Base-by-base conservation (phyloP, 2,329 filamentous ascomycete species). In the Lithohypha guttulata region DNA sequence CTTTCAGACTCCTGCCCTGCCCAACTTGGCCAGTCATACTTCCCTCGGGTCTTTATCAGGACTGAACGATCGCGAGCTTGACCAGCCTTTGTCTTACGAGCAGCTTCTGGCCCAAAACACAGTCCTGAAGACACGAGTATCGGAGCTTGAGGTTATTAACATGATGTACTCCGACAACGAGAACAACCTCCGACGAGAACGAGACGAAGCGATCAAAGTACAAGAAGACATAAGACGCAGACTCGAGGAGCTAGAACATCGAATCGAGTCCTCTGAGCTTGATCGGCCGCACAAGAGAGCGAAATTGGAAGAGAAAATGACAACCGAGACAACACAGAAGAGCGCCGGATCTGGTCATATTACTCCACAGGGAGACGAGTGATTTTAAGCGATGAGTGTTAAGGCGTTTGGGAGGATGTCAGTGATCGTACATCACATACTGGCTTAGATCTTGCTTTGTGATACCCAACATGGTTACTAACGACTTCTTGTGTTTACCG, bases 81-180 rank as follows among this genome's bases (percentile, higher is more conserved):
- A 87, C 42, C 68, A 75, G 3, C 76, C 82, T 1, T 81, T 85
- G 55, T 81, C 79, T 2, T 85, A 84, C 58, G 50, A 52, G 11
- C 84, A 94, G 55, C 72, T 93, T 17, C 68, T 85, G 37, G 79
- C 81, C 2, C 75, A 80, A 45, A 94, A 93, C 59, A 83, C 83
- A 4, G 81, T 79, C 35, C 70, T 96, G n/a, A 93, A 93, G 64
- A 98, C 91, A 1, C 79, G 91, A 28, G 89, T 98, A 22, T 91
- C 81, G 51, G 91, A 98, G 60, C 72, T 98, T 17, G 91, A 98
- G 58, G 75, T 98, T 37, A 95, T 98, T 66, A 95, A 87, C 53
- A 63, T 70, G 58, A 62, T 67, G 51, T 63, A 64, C 41, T 64
- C 67, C 35, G 70, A 74, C 48, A 70, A 69, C 21, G 70, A 74